Base-by-base conservation (phyloP, 305 asterid genomes). In the Fraxinus ornus region DNA sequence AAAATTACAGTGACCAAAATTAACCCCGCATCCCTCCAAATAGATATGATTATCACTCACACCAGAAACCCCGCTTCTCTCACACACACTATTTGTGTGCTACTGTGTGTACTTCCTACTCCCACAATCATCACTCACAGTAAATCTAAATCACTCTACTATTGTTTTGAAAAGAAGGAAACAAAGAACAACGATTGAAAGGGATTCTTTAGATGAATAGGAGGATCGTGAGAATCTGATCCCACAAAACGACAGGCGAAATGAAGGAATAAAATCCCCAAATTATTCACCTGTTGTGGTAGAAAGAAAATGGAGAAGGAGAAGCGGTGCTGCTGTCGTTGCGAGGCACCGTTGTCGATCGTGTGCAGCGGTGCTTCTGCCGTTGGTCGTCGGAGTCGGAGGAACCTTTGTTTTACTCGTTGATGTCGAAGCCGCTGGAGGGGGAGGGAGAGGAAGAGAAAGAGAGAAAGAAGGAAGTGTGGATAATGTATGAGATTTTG, bases 161-260 rank as follows among this genome's bases (percentile, higher is more conserved):
- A 28, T 66, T 24, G 36, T 66, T 66, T 35, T 66, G n/a, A 32
- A 12, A 66, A 60, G 75, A 49, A 82, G 80, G 77, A 71, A 28
- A 55, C 60, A 1, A 13, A 49, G 78, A 37, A 64, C 32, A 79
- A 84, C 74, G 87, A 89, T 90, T 94, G 94, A 93, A 10, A 78
- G 91, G 7, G 94, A 91, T 78, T 88, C 90, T 35, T 91, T 97
- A 2, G 99, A 96, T 78, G 97, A 94, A 37, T 98, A 96, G 86
- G 98, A 93, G 76, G 98, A 96, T 84, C 96, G 85, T 13, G 91
- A 83, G 78, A 89, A 89, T 78, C 92, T 94, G 79, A 90, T 96
- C 83, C 87, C 91, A 5, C 94, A 93, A 74, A 92, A 90, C 76
- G 92, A 88, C 35, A 80, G 87, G 81, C 75, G 89, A 1, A 86